These are phyloP conservation scores for Rhamnella rubrinervis DNA, from an alignment of 331 rosid genomes.

Conservation along the genomic window DNA sequence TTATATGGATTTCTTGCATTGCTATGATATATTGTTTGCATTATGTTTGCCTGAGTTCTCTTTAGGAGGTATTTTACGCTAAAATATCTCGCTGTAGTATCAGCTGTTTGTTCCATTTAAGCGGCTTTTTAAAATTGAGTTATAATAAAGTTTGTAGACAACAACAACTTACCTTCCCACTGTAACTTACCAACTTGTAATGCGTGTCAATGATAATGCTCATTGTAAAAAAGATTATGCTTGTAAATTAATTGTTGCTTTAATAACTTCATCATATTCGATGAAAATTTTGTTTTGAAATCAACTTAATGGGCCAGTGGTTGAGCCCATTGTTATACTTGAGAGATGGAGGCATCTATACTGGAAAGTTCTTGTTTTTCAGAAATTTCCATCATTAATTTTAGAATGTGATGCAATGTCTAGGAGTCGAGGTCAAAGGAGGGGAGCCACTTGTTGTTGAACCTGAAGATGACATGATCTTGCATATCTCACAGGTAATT, in stretches of 20 bases:
- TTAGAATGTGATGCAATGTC: constrained; percentile 6
- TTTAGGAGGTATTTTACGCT: background rate
- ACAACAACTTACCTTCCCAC: too few relatives aligned
- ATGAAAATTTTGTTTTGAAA: background rate
- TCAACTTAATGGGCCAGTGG: background rate
- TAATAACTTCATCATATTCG: background rate
- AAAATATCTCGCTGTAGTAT: background rate
- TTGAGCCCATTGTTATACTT: too few relatives aligned
- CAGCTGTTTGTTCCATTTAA: background rate
- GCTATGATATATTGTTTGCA: too few relatives aligned
- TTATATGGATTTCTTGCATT: too few relatives aligned
- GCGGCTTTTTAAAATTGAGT: background rate
- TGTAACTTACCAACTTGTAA: background rate
- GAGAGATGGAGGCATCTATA: too few relatives aligned
- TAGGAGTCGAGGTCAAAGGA: constrained; percentile 69
- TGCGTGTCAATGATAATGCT: background rate
- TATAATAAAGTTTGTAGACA: background rate
- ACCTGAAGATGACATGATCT: constrained; percentile 38
- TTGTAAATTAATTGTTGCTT: background rate
- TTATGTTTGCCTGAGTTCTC: background rate
- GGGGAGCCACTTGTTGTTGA: constrained; percentile 56
- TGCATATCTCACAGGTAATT: constrained; percentile 72
- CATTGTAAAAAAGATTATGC: background rate
- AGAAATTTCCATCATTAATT: background rate
- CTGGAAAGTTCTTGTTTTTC: background rate